Conservation (phyloP, 2,329 filamentous ascomycete genomes). For the Neurospora sp. region DNA sequence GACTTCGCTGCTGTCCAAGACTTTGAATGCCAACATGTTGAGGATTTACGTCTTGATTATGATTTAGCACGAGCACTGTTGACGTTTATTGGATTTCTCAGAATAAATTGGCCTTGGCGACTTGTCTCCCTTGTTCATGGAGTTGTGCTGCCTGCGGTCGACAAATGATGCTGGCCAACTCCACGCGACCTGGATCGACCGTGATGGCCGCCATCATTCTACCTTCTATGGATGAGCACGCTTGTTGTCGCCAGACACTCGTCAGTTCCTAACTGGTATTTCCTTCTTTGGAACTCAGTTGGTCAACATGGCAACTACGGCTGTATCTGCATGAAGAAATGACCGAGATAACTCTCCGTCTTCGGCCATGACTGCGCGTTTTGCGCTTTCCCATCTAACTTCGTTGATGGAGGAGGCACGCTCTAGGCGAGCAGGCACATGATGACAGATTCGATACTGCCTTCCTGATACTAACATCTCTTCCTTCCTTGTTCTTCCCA, state of each 20-base stretch:
- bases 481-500: neutral
- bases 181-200: neutral
- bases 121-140: neutral
- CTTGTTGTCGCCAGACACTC: neutral
- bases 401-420: neutral
- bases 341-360: neutral
- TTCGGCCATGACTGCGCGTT: neutral
- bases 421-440: neutral
- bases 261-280: neutral
- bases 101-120: neutral
- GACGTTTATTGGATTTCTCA: neutral
- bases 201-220: neutral
- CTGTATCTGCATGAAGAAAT: neutral
- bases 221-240: neutral
- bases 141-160: neutral
- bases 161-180: neutral
- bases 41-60: neutral
- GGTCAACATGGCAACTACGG: neutral
- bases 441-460: neutral
- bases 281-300: neutral
- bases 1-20: neutral
- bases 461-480: neutral
- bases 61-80: neutral
- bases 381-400: neutral
- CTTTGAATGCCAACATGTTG: neutral